Evolutionary conservation across 306 rosid species (phyloP), one percentile per base, ranked within the genome.

Genomic region (Morella rubra): DNA sequence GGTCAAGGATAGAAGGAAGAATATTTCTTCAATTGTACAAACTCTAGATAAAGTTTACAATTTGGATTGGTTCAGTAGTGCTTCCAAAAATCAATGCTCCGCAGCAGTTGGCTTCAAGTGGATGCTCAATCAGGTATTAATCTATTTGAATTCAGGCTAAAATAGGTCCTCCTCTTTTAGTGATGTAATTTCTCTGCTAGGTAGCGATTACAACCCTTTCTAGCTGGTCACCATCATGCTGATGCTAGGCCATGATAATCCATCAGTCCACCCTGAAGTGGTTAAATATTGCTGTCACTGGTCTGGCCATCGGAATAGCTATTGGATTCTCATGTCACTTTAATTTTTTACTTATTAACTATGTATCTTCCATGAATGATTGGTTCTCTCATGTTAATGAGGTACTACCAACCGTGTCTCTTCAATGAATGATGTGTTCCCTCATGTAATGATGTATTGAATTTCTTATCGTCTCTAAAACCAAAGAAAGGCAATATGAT

Each of bases 71-170:
- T 72, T 83, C 81, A 95, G 83, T 82, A 95, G 99, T 85, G 96
- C 99, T 84, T 92, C 99, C 56, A 95, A 92, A 89, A 92, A 92
- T 58, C 89, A 90, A 45, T 95, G 99, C 79, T 88, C 97, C 64
- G 97, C 98, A 1, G 97, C 99, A 64, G 86, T 86, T 81, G 99
- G 99, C 84, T 89, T 95, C 80, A 95, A 95, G 93, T 95, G 99
- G 99, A 95, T 95, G 99, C 91, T 95, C 79, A 95, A 95, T 85
- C 99, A 95, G 97, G 99, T 95, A 81, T 9, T 20, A 12, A 65
- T 74, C 65, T 65, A 22, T 66, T 49, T 75, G 56, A 12, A 50
- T 71, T 16, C 5, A 13, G 44, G 80, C 20, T 5, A 19, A 27
- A 27, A 54, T 72, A 37, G 19, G 8, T 9, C 1, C 11, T 20